Base-by-base conservation (phyloP, 768 basidiomycete species). In the Lentinula detonsa region DNA sequence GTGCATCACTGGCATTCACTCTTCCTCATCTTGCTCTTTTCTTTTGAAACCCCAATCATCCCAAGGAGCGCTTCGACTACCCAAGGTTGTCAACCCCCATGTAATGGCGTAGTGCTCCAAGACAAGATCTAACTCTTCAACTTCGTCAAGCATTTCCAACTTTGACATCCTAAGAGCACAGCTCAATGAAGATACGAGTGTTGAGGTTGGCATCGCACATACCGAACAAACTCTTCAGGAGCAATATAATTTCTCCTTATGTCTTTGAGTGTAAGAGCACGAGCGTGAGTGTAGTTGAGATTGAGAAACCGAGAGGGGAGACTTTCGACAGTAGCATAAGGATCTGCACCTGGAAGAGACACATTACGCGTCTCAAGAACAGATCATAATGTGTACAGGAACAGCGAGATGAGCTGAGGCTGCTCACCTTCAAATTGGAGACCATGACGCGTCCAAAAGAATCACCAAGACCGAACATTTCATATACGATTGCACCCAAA, bases 391-490 rank as follows among this genome's bases (percentile, higher is more conserved):
- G 18, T 3, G n/a, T 8, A 16, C 37, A 18, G n/a, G 10, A 31
- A 51, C 15, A 15, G 15, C 42, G 43, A 2, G 21, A 15, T 31
- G 13, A 60, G 23, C 34, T 16, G 8, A 33, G 13, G 5, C 16
- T 35, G 60, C 76, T 61, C 64, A 91, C 95, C 78, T 82, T 85
- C 53, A 98, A 78, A 72, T 98, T 98, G 50, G 82, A 83, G 60
- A 88, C 74, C 95, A 99, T 98, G 21, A 98, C 91, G 34, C 81
- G 80, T n/a, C 96, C 97, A 73, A 98, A 98, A 0, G 85, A 67
- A 69, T 98, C 96, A 18, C 85, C 79, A 4, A 98, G 76, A 1
- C 87, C 89, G 69, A 93, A 95, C 91, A 98, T 98, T 70, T 98
- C 96, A 68, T 98, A 98, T 16, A 94, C 80, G 8, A 93, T 72